phyloP scores from a whole-genome alignment of 148 eudicot genomes.

The Drosera capensis region DNA sequence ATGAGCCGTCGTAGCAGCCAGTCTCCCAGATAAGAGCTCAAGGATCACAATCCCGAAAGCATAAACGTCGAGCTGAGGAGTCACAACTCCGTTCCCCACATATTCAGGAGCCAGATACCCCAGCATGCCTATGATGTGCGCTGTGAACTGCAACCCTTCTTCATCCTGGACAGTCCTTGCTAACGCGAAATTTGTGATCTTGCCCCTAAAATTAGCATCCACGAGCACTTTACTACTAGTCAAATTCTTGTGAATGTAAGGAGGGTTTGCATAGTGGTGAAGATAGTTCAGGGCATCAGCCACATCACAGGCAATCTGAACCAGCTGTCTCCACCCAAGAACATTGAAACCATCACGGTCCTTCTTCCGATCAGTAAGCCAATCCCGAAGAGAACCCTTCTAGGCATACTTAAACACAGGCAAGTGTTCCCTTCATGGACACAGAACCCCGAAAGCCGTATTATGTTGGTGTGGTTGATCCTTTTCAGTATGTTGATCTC shows the following conservation, averaged over 20 bases:
- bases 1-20: background rate
- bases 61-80: conserved; percentile 28
- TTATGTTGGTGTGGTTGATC: conserved; percentile 59
- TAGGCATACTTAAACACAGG: conserved; percentile 59
- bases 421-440: conserved; percentile 54
- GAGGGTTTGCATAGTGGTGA: conserved; percentile 32
- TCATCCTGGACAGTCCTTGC: conserved; percentile 10
- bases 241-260: conserved; percentile 23
- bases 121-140: conserved; percentile 14
- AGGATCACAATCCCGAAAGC: conserved; percentile 36
- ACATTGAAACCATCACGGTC: conserved; percentile 7
- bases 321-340: conserved; percentile 19
- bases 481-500: conserved; percentile 53
- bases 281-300: conserved; percentile 37
- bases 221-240: conserved; percentile 29
- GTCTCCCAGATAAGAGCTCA: conserved; percentile 24
- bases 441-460: conserved; percentile 61
- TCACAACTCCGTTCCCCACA: conserved; percentile 12
- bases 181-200: conserved; percentile 22
- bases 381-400: conserved; percentile 41
- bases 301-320: conserved; percentile 30
- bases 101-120: conserved; percentile 44
- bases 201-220: conserved; percentile 23
- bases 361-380: conserved; percentile 16
- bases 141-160: conserved; percentile 1